A percentile compares a stretch with the other conserved stretches of the same genome.
Evolutionary conservation across 495 filamentous ascomycete genomes (phyloP).

Genomic region (Ascodesmis nigricans): DNA sequence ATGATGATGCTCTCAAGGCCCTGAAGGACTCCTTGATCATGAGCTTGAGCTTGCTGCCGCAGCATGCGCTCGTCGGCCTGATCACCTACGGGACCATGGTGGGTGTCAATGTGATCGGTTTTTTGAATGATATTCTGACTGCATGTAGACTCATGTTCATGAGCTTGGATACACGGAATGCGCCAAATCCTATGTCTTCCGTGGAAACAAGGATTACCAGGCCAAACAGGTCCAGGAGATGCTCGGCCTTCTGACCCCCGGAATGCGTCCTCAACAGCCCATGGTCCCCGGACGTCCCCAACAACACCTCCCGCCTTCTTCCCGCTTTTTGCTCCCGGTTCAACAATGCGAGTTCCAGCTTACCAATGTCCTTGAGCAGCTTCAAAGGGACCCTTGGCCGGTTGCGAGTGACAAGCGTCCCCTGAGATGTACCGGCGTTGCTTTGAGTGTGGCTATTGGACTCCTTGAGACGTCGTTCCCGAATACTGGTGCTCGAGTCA

Average conservation of each 20-base stretch:
- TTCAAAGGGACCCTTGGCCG: slow-evolving; percentile 97
- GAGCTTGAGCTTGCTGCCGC: slow-evolving; percentile 85
- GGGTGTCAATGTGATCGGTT: slow-evolving; percentile 14
- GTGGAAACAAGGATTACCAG: slow-evolving; percentile 90
- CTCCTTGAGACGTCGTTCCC: slow-evolving; percentile 86
- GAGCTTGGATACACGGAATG: slow-evolving; percentile 97
- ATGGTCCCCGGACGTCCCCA: slow-evolving; percentile 43
- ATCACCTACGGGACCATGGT: slow-evolving; percentile 97
- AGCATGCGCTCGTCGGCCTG: slow-evolving; percentile 80
- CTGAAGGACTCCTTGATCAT: slow-evolving; percentile 91
- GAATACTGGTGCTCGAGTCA: slow-evolving; percentile 83
- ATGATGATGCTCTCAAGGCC: slow-evolving; percentile 88
- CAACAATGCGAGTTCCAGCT: slow-evolving; percentile 96
- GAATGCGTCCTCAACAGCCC: slow-evolving; percentile 47
- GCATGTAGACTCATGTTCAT: slow-evolving; percentile 65
- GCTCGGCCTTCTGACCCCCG: slow-evolving; percentile 55
- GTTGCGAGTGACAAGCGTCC: slow-evolving; percentile 84
- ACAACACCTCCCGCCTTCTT: slow-evolving; percentile 53
- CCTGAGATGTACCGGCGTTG: slow-evolving; percentile 86
- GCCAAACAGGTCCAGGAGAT: slow-evolving; percentile 98
- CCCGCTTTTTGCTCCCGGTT: slow-evolving; percentile 82
- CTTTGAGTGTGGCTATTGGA: slow-evolving; percentile 82
- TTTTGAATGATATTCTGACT: slow-evolving; percentile 9
- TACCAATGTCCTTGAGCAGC: slow-evolving; percentile 84
- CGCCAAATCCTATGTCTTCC: slow-evolving; percentile 98